Evolutionary conservation across 768 basidiomycete genomes (phyloP).

Genomic region (Goffeauzyma gilvescens): DNA sequence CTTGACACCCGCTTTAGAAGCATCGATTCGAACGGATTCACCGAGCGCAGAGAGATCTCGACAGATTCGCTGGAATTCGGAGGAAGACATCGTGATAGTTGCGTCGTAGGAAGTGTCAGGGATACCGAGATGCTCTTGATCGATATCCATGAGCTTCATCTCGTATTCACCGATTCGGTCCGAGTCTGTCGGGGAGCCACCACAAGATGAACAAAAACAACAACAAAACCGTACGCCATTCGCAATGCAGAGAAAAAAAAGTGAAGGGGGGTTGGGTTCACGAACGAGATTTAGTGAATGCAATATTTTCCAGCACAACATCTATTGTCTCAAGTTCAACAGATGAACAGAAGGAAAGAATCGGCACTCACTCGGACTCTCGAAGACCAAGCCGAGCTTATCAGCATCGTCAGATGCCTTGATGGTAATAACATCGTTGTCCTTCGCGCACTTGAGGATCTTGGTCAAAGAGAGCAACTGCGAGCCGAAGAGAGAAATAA

Average conservation of each 20-base stretch:
- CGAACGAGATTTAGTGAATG: neutral
- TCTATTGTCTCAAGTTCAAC: neutral
- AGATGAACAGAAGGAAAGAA: neutral
- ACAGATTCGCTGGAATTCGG: slow-evolving; percentile 81
- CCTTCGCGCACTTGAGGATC: slow-evolving; percentile 90
- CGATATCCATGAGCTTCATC: slow-evolving; percentile 99
- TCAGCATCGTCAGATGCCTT: slow-evolving; percentile 85
- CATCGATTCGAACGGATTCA: slow-evolving; percentile 87
- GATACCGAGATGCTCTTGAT: slow-evolving; percentile 80
- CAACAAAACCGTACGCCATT: too few relatives aligned
- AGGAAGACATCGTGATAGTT: slow-evolving; percentile 62
- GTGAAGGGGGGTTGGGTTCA: neutral
- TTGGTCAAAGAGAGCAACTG: slow-evolving; percentile 77
- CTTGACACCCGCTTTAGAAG: slow-evolving; percentile 82
- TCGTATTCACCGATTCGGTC: slow-evolving; percentile 95
- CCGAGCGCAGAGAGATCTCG: slow-evolving; percentile 76
- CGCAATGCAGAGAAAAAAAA: neutral
- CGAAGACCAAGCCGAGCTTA: slow-evolving; percentile 67
- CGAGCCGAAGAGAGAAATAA: slow-evolving; percentile 34
- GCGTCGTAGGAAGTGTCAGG: slow-evolving; percentile 97
- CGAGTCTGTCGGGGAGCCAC: slow-evolving; percentile 39
- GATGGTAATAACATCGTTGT: slow-evolving; percentile 77
- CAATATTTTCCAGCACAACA: too few relatives aligned
- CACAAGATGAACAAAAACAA: too few relatives aligned
- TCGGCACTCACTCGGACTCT: slow-evolving; percentile 59